Conservation (phyloP, 2,329 filamentous ascomycete species). For the Truncatella angustata region DNA sequence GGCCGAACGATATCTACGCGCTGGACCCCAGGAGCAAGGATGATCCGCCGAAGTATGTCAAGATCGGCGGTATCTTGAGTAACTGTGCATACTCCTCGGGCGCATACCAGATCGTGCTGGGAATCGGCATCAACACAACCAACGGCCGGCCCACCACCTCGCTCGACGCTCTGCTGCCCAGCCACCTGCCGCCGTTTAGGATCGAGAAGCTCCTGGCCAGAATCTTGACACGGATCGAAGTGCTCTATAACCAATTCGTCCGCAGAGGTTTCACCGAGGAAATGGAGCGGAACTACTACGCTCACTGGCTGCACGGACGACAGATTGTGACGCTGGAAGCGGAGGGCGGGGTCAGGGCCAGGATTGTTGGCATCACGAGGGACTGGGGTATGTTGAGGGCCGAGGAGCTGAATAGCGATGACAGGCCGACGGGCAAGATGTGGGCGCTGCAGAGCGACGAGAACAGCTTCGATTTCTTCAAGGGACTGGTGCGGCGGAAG, state of each 20-base stretch:
- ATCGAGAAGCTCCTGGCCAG: constrained; percentile 80
- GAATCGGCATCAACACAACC: constrained; percentile 81
- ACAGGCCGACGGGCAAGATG: constrained; percentile 73
- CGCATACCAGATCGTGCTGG: constrained; percentile 81
- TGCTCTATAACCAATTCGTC: constrained; percentile 73
- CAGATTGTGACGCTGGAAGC: constrained; percentile 73
- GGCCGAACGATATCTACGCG: constrained; percentile 94
- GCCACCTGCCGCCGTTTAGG: constrained; percentile 54
- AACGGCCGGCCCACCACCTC: constrained; percentile 87
- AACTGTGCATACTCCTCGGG: constrained; percentile 79
- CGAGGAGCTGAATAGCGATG: constrained; percentile 75
- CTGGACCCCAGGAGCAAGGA: constrained; percentile 57
- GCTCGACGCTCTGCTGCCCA: constrained; percentile 68
- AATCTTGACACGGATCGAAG: constrained; percentile 76
- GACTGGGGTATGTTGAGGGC: constrained; percentile 87
- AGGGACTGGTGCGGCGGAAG: constrained; percentile 80
- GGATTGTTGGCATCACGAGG: constrained; percentile 82
- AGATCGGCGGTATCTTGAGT: constrained; percentile 90
- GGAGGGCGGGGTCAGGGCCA: constrained; percentile 71
- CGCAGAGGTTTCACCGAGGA: constrained; percentile 69
- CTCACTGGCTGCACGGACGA: constrained; percentile 80
- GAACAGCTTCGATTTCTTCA: constrained; percentile 98
- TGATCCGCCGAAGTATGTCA: constrained; percentile 62
- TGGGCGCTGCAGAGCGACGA: constrained; percentile 92
- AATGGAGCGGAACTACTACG: constrained; percentile 77